Evolutionary conservation across 495 filamentous ascomycete species (phyloP).

Genomic region (Parathielavia hyrcaniae): DNA sequence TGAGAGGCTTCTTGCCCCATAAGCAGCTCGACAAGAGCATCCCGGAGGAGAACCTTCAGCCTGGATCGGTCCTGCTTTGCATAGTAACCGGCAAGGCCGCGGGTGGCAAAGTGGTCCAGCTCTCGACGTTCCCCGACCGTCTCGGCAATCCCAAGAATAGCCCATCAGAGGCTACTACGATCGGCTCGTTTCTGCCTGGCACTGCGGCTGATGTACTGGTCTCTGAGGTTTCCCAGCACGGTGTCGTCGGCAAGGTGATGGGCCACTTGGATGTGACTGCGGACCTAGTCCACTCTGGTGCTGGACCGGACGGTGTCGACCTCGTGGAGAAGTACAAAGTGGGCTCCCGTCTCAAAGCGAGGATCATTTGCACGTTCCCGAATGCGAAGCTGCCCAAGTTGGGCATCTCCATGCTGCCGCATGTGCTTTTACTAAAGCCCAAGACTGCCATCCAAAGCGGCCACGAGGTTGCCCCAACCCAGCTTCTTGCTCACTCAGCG

Average conservation of each 20-base stretch:
- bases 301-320: constrained; percentile 54
- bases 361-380: constrained; percentile 81
- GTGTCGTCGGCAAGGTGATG: constrained; percentile 76
- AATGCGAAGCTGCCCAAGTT: constrained; percentile 70
- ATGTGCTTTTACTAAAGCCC: constrained; percentile 61
- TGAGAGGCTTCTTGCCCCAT: constrained; percentile 82
- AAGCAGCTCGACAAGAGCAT: constrained; percentile 67
- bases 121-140: constrained; percentile 67
- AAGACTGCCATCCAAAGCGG: constrained; percentile 35
- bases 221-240: constrained; percentile 57
- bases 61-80: constrained; percentile 75
- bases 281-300: constrained; percentile 81
- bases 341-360: constrained; percentile 77
- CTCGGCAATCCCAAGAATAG: constrained; percentile 62
- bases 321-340: constrained; percentile 66
- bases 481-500: constrained; percentile 62
- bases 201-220: constrained; percentile 81
- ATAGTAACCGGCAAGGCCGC: constrained; percentile 67
- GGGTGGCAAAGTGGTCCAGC: constrained; percentile 76
- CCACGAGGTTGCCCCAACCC: constrained; percentile 38
- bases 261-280: constrained; percentile 83
- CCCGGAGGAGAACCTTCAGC: constrained; percentile 55
- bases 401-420: constrained; percentile 77
- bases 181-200: constrained; percentile 85
- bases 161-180: constrained; percentile 70